phyloP scores from a whole-genome alignment of 2,329 filamentous ascomycete genomes.

The Colletotrichum nymphaeae region DNA sequence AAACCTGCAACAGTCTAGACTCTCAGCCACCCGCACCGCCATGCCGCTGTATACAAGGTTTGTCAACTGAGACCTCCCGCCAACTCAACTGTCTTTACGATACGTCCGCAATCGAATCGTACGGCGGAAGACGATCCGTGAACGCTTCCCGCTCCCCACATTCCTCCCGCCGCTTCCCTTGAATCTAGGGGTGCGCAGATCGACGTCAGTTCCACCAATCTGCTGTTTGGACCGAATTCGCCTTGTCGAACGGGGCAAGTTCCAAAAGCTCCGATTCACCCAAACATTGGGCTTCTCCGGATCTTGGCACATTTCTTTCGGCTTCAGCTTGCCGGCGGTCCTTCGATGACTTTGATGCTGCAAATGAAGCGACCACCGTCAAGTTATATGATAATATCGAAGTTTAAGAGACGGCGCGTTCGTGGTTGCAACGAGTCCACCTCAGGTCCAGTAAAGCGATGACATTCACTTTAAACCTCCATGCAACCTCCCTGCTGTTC shows the following conservation, averaged over 20 bases:
- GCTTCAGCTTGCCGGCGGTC: constrained; percentile 3
- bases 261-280: constrained; percentile 12
- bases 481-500: constrained; percentile 20
- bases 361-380: constrained; percentile 15
- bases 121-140: constrained; percentile 34
- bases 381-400: background rate
- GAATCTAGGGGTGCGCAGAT: constrained; percentile 16
- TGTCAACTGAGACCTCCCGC: constrained; percentile 14
- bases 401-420: background rate
- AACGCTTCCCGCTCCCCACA: constrained; percentile 34
- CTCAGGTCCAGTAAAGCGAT: constrained; percentile 6
- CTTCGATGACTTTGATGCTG: background rate
- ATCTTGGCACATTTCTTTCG: constrained; percentile 27
- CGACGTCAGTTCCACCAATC: constrained; percentile 31
- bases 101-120: constrained; percentile 25
- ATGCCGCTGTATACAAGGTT: background rate
- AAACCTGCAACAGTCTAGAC: constrained; percentile 10
- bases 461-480: background rate
- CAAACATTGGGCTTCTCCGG: constrained; percentile 14
- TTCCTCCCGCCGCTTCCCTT: constrained; percentile 22
- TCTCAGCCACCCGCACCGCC: constrained; percentile 12
- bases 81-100: background rate
- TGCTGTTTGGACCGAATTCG: constrained; percentile 15
- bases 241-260: constrained; percentile 6
- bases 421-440: background rate